Percentiles rank a stretch among this genome's conserved stretches.
Conservation (phyloP, 139 green algal genomes). For the Auxenochlorella pyrenoidosa region DNA sequence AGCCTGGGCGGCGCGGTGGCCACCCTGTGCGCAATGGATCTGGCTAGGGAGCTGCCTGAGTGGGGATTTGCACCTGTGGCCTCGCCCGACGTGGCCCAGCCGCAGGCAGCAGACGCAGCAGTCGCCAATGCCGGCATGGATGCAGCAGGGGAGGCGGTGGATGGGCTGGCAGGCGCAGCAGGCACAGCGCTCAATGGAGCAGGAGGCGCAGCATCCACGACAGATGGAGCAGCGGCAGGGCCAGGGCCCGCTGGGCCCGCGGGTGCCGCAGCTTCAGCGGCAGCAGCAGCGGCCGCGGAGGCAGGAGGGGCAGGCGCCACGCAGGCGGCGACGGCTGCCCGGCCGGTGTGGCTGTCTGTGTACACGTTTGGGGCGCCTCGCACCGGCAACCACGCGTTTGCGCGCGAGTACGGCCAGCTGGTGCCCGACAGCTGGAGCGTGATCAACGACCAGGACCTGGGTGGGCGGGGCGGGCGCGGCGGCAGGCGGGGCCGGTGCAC, state of each 20-base stretch:
- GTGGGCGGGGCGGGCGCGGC: neutral
- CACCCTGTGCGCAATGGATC: neutral
- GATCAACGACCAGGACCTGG: constrained; percentile 16
- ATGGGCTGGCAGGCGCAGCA: neutral
- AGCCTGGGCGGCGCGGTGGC: constrained; percentile 11
- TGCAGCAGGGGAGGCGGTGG: neutral
- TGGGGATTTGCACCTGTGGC: neutral
- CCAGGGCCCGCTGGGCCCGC: neutral
- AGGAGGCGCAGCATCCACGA: neutral
- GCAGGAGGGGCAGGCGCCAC: neutral
- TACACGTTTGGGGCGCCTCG: constrained; percentile 3
- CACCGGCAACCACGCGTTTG: constrained; percentile 16
- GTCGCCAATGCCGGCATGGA: neutral
- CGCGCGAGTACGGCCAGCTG: neutral
- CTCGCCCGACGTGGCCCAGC: neutral
- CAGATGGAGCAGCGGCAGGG: neutral
- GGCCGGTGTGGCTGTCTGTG: neutral
- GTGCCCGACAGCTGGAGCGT: constrained; percentile 7
- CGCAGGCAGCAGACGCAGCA: neutral
- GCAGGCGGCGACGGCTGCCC: neutral
- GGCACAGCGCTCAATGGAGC: neutral
- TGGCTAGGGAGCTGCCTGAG: neutral
- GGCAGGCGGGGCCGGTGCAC: too few relatives aligned
- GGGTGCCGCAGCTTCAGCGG: neutral
- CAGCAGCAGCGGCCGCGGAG: neutral